Percentiles rank a stretch among this genome's conserved stretches.
phyloP scores from a whole-genome alignment of 768 basidiomycete genomes.

The Rhodotorula taiwanensis region DNA sequence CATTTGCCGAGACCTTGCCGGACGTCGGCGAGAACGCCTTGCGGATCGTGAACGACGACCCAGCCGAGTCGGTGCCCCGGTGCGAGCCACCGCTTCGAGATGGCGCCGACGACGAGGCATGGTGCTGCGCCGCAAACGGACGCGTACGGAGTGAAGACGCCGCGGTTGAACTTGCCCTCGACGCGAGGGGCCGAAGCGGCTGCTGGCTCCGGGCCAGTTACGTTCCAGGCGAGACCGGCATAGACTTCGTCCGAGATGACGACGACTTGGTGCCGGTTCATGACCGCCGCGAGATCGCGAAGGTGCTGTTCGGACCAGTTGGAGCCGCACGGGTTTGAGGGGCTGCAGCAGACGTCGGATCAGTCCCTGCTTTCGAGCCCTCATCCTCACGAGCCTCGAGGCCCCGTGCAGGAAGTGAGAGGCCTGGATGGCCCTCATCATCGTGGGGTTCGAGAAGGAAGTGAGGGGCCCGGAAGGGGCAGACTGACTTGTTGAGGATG shows the following conservation, averaged over 20 bases:
- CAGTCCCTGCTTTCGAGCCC: too few relatives aligned
- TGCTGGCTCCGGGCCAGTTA: conserved; percentile 19
- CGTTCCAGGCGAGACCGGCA: conserved; percentile 43
- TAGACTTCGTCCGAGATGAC: conserved; percentile 42
- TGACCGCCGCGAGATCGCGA: conserved; percentile 41
- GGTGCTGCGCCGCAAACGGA: conserved; percentile 42
- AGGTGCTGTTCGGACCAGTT: conserved; percentile 44
- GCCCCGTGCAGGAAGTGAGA: too few relatives aligned
- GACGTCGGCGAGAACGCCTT: conserved; percentile 40
- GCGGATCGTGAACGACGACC: conserved; percentile 45
- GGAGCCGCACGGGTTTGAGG: conserved; percentile 46
- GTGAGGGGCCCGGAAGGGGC: too few relatives aligned
- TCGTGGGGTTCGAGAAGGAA: too few relatives aligned
- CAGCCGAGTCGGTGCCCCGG: conserved; percentile 47
- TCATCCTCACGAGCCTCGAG: neutral
- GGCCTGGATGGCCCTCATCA: too few relatives aligned
- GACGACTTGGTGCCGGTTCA: conserved; percentile 41
- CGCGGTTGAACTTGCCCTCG: conserved; percentile 37
- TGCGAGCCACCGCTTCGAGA: conserved; percentile 46
- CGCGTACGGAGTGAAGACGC: conserved; percentile 44
- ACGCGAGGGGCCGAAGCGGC: conserved; percentile 15
- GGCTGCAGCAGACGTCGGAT: conserved; percentile 38
- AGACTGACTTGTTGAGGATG: conserved; percentile 41
- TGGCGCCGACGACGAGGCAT: conserved; percentile 44
- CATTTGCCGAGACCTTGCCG: conserved; percentile 41